Conservation (phyloP, 1,284 basidiomycete species). For the Cutaneotrichosporon sp. region DNA sequence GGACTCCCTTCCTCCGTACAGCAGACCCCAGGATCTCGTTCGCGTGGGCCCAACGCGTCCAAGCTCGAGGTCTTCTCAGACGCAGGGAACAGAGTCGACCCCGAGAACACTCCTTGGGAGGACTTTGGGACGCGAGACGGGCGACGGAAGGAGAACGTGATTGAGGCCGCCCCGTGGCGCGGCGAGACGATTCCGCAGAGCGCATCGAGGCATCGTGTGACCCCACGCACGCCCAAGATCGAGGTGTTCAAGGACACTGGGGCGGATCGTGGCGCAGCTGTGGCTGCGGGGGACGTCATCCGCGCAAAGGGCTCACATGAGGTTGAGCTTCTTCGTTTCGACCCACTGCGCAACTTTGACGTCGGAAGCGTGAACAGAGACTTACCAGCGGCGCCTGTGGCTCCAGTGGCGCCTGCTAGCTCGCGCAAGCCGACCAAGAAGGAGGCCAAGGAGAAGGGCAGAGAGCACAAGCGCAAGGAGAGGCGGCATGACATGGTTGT, state of each 20-base stretch:
- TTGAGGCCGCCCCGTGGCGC: slow-evolving; percentile 51
- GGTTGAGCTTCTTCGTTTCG: slow-evolving; percentile 53
- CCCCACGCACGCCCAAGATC: slow-evolving; percentile 51
- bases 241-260: slow-evolving; percentile 53
- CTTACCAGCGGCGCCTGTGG: slow-evolving; percentile 17
- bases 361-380: slow-evolving; percentile 28
- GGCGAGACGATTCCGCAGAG: slow-evolving; percentile 51
- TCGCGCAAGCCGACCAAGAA: slow-evolving; percentile 28
- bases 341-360: slow-evolving; percentile 56
- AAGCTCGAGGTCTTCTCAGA: slow-evolving; percentile 51
- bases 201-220: slow-evolving; percentile 27
- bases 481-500: no score
- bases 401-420: slow-evolving; percentile 31
- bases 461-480: slow-evolving; percentile 10
- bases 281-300: slow-evolving; percentile 13
- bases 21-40: slow-evolving; percentile 10
- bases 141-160: slow-evolving; percentile 52
- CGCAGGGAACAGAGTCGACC: slow-evolving; percentile 17
- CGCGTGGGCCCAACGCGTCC: slow-evolving; percentile 41
- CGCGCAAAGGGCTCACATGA: slow-evolving; percentile 41
- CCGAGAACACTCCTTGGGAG: slow-evolving; percentile 46
- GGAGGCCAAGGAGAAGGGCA: slow-evolving; percentile 13
- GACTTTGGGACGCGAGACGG: slow-evolving; percentile 52
- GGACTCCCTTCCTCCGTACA: background rate
- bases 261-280: background rate